Evolutionary conservation across 257 asterid genomes (phyloP).

Genomic region (Solanum pimpinellifolium): DNA sequence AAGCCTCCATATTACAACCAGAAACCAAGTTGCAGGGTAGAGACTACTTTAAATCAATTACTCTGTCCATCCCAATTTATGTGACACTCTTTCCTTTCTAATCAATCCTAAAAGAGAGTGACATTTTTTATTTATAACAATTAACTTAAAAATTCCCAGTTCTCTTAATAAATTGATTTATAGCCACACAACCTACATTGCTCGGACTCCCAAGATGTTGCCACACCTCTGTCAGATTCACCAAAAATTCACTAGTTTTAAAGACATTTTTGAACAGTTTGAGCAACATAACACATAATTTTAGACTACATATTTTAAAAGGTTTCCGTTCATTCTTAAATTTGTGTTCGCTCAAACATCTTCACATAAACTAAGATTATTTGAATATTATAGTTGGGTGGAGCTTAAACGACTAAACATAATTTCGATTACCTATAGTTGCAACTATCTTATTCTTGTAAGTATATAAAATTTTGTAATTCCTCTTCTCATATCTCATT

Average conservation of each 20-base stretch:
- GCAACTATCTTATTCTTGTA: not conserved
- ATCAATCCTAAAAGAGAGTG: too few relatives aligned
- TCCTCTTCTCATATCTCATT: not conserved
- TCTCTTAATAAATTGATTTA: not conserved
- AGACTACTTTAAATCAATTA: not conserved
- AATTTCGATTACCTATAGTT: not conserved
- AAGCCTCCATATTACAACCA: not conserved
- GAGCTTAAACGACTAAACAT: not conserved
- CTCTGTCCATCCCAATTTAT: too few relatives aligned
- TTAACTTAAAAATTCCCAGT: not conserved
- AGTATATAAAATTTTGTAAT: not conserved
- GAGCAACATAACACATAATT: too few relatives aligned
- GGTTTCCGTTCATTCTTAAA: not conserved
- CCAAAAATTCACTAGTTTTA: too few relatives aligned
- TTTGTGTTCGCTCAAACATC: not conserved
- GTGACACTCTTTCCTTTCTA: not conserved
- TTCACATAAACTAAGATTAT: too few relatives aligned
- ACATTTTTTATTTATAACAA: too few relatives aligned
- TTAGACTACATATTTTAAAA: too few relatives aligned
- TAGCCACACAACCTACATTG: not conserved
- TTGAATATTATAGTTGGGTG: not conserved
- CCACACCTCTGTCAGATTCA: too few relatives aligned
- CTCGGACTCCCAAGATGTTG: too few relatives aligned
- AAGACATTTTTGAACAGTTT: too few relatives aligned
- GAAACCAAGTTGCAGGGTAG: not conserved